Conservation (phyloP, 169 alveolate genomes). For the Plasmodium berghei region DNA sequence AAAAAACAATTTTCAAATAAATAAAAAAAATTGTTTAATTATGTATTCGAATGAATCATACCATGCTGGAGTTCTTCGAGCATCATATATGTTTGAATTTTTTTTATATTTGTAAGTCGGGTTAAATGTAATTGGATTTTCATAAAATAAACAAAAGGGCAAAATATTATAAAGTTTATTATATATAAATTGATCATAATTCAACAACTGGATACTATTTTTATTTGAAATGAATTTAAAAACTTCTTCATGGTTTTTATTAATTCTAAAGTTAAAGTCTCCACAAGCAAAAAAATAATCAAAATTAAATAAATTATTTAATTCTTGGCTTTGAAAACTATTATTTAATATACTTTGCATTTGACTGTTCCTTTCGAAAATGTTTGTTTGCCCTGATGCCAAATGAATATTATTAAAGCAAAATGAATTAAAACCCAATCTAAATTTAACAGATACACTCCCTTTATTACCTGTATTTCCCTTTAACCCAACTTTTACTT, state of each 20-base stretch:
- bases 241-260: conserved; percentile 69
- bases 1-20: neutral
- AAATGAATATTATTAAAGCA: conserved; percentile 90
- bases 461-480: conserved; percentile 94
- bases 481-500: conserved; percentile 90
- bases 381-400: conserved; percentile 87
- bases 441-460: conserved; percentile 85
- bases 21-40: too few relatives aligned
- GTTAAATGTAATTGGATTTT: conserved; percentile 56
- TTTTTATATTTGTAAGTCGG: conserved; percentile 75
- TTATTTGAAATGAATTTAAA: conserved; percentile 43
- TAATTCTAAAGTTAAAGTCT: conserved; percentile 73
- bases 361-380: conserved; percentile 85
- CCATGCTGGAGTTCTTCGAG: conserved; percentile 75
- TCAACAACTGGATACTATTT: conserved; percentile 21
- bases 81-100: conserved; percentile 71
- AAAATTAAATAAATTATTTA: conserved; percentile 76
- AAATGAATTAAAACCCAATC: conserved; percentile 81
- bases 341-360: conserved; percentile 81
- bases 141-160: conserved; percentile 66
- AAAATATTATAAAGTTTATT: conserved; percentile 61
- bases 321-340: conserved; percentile 81
- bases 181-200: conserved; percentile 70
- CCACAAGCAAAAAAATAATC: conserved; percentile 80
- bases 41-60: neutral